Evolutionary conservation across 495 filamentous ascomycete genomes (phyloP), one percentile per base, ranked within the genome.

Genomic region (Parathielavia appendiculata): DNA sequence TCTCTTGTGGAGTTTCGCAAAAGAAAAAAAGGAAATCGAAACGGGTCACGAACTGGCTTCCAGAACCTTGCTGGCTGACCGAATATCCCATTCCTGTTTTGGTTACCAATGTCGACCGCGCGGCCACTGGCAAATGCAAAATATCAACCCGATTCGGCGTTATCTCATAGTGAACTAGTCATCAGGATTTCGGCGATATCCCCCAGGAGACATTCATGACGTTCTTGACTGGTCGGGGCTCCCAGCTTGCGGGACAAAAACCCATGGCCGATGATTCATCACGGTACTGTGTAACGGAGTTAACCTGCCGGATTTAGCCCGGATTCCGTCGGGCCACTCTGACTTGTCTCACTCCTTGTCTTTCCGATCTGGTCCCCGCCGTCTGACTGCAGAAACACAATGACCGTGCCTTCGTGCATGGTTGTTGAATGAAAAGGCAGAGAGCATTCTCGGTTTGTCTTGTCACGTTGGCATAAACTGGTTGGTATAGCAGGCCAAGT

Each of bases 251-350:
- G 8, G 26, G 22, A 49, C 12, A 34, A n/a, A n/a, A 49, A 6
- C 26, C 26, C 17, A 16, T 10, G 19, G 32, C 12, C 49, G 49
- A 52, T 52, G 35, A 52, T 22, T 52, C 49, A 52, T 52, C 17
- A 19, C 13, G 34, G 19, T 5, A 38, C 46, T 2, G 26, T 6
- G 6, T 3, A 19, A 17, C 49, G 54, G 54, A 48, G 43, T 56
- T 56, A 56, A 56, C 44, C 19, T 5, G 20, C 40, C 54, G 54
- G 54, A 39, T 17, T 56, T 39, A 56, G 54, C 12, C 54, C 44
- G 44, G 54, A 44, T 30, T 56, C 44, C 54, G 53, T 45, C 43
- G 32, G 12, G 22, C 20, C 26, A 30, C 17, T 54, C 40, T 10
- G 12, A 35, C 16, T 43, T 38, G 16, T 22, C 6, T 43, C 20